These are phyloP conservation scores for Brassica cretica DNA, from an alignment of 345 rosid species.

Conservation along the genomic window DNA sequence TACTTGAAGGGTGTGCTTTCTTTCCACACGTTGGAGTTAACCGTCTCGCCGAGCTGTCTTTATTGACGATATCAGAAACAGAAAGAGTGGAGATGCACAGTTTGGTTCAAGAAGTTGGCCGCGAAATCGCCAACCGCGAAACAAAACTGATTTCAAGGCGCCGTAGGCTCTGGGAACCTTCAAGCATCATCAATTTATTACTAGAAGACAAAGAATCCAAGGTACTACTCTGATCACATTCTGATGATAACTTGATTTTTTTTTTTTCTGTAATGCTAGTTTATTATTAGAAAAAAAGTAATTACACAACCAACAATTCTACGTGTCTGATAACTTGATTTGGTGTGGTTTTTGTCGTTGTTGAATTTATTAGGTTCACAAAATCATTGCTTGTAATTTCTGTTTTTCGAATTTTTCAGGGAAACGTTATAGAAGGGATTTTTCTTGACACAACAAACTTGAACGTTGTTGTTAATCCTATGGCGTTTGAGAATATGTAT, in stretches of 20 bases:
- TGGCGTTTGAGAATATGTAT: slow-evolving; percentile 30
- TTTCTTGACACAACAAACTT: slow-evolving; percentile 13
- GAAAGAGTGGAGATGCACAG: slow-evolving; percentile 25
- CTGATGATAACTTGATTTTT: background rate
- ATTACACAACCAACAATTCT: background rate
- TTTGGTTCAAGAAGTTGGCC: slow-evolving; percentile 30
- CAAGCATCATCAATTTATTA: background rate
- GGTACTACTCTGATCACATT: background rate
- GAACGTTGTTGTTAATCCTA: background rate
- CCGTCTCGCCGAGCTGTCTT: slow-evolving; percentile 24
- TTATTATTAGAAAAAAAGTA: too few relatives aligned
- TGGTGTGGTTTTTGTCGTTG: too few relatives aligned
- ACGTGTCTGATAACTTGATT: background rate
- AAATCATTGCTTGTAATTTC: background rate
- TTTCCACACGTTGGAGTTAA: slow-evolving; percentile 31
- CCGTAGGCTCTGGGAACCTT: slow-evolving; percentile 15
- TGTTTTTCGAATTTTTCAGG: slow-evolving; percentile 11
- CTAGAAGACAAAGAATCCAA: slow-evolving; percentile 8
- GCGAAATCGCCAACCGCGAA: slow-evolving; percentile 14
- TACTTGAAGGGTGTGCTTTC: slow-evolving; percentile 36
- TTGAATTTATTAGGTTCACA: too few relatives aligned
- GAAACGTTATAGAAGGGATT: slow-evolving; percentile 33
- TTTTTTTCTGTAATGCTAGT: too few relatives aligned
- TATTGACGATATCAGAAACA: background rate
- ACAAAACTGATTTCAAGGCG: slow-evolving; percentile 2